Evolutionary conservation across 179 eudicot genomes (phyloP), one percentile per base, ranked within the genome.

Genomic region (Beta macrorhiza): DNA sequence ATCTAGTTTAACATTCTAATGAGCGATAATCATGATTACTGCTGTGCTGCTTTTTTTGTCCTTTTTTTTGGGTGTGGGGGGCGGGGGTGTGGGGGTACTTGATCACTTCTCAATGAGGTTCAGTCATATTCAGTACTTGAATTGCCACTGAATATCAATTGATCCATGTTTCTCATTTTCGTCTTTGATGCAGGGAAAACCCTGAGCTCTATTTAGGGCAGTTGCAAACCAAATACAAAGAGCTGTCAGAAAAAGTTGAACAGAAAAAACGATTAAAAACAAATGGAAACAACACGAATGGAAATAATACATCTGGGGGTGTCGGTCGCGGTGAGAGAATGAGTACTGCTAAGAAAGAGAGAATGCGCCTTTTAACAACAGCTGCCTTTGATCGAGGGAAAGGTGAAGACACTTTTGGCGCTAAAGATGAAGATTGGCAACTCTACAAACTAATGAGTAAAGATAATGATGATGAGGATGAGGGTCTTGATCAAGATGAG

Each of bases 301-400:
- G 97, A 67, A 92, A 95, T 81, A 82, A 82, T 84, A 79, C 79
- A 42, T 89, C 97, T 75, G 97, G 98, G 58, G 94, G 90, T 73
- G 97, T 94, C 71, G 99, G 99, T 8, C 99, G 99, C 67, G 99
- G 99, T 53, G 98, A 96, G 87, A 90, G 99, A 84, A 86, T 94
- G 82, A 96, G 88, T 90, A 90, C 97, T 77, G 94, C 94, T 74
- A 98, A 96, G 83, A 96, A 90, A 86, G 99, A 96, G 80, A 94
- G 99, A 85, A 96, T 96, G 99, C 96, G 98, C 76, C 92, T 96
- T 57, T 86, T 96, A 83, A 89, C 99, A 72, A 94, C 97, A 61
- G 99, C 99, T 81, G 99, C 98, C 61, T 96, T 92, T 84, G 99
- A 96, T 86, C 83, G 98, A 45, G 99, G 99, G 62, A 96, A 96